Conservation (phyloP, 2,329 filamentous ascomycete genomes). For the Chaetomium sp. region DNA sequence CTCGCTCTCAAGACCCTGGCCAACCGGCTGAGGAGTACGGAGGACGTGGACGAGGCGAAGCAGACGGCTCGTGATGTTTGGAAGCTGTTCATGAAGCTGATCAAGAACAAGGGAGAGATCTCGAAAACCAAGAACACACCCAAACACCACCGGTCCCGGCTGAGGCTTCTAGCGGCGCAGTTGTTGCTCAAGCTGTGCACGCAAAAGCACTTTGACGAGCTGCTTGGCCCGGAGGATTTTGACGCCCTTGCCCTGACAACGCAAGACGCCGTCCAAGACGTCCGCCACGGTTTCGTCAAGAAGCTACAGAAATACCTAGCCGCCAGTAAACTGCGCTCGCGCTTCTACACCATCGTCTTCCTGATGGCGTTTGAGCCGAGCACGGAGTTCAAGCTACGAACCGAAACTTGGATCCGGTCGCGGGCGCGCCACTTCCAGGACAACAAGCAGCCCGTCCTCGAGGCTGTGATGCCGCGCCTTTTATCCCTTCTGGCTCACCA, state of each 20-base stretch:
- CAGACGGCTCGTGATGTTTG: conserved; percentile 63
- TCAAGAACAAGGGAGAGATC: conserved; percentile 72
- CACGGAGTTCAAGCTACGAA: conserved; percentile 62
- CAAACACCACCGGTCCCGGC: conserved; percentile 67
- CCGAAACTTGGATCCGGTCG: conserved; percentile 84
- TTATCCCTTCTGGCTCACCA: conserved; percentile 89
- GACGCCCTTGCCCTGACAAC: conserved; percentile 73
- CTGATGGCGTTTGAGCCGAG: conserved; percentile 86
- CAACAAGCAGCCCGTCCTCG: conserved; percentile 60
- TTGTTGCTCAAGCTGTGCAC: conserved; percentile 78
- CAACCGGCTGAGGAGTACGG: conserved; percentile 66
- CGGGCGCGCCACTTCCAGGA: conserved; percentile 60
- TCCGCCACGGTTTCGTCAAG: conserved; percentile 72
- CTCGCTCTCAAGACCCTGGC: conserved; percentile 80
- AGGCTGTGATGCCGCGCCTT: conserved; percentile 73
- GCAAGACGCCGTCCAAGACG: conserved; percentile 68
- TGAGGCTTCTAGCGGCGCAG: conserved; percentile 75
- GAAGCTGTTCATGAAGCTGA: conserved; percentile 69
- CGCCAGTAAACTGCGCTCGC: conserved; percentile 58
- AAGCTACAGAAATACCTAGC: conserved; percentile 89
- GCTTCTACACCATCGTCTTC: conserved; percentile 88
- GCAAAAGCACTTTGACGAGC: conserved; percentile 65
- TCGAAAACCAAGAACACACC: conserved; percentile 71
- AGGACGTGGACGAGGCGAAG: conserved; percentile 47
- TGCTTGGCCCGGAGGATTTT: conserved; percentile 68